A percentile compares a stretch with the other conserved stretches of the same genome.
Evolutionary conservation across 441 rosid species (phyloP).

Genomic region (Flueggea neowawraea): DNA sequence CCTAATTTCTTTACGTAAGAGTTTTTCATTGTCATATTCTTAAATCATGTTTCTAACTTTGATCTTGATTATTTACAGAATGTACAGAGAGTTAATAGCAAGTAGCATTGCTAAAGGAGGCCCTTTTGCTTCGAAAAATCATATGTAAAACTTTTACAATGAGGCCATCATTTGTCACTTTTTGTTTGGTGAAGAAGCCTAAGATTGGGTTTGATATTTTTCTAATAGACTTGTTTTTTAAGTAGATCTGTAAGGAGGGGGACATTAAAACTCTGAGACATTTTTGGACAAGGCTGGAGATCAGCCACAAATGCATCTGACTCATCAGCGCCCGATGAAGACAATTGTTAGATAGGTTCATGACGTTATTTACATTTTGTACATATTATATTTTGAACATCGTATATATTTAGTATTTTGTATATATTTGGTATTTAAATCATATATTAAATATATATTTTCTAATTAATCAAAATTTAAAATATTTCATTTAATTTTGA

Average conservation of each 20-base stretch:
- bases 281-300: constrained; percentile 99
- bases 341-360: too few species aligned
- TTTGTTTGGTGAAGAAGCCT: constrained; percentile 1
- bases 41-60: not conserved
- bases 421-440: too few species aligned
- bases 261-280: constrained; percentile 96
- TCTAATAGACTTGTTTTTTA: not conserved
- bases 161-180: constrained; percentile 22
- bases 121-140: constrained; percentile 90
- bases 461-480: too few species aligned
- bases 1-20: not conserved
- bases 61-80: constrained; percentile 44
- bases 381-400: too few species aligned
- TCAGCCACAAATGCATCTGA: constrained; percentile 60
- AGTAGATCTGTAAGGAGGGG: constrained; percentile 98
- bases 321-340: too few species aligned
- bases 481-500: too few species aligned
- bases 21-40: not conserved
- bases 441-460: too few species aligned
- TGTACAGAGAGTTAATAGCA: constrained; percentile 99
- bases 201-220: constrained; percentile 5
- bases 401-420: too few species aligned
- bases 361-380: too few species aligned
- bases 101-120: constrained; percentile 94
- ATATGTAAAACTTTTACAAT: constrained; percentile 93